A percentile compares a stretch with the other conserved stretches of the same genome.
These are phyloP conservation scores for Plasmodium gonderi DNA, from an alignment of 169 alveolate species.

Conservation along the genomic window DNA sequence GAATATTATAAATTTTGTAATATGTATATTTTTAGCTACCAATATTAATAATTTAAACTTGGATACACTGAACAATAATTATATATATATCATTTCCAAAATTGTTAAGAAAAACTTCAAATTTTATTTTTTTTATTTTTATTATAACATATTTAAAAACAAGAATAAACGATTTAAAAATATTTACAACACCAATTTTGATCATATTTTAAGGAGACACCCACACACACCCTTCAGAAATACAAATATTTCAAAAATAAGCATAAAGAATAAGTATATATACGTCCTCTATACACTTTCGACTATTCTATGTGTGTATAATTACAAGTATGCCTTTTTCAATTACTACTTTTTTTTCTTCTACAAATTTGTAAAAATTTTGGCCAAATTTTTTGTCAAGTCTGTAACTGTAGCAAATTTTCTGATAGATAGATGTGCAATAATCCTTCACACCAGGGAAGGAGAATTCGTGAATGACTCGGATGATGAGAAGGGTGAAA, in stretches of 20 bases:
- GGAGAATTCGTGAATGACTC: neutral
- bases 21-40: conserved; percentile 34
- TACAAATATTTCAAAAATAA: neutral
- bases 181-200: conserved; percentile 15
- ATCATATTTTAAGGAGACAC: conserved; percentile 9
- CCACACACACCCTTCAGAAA: neutral
- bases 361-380: conserved; percentile 34
- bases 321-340: conserved; percentile 51
- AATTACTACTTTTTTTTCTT: conserved; percentile 53
- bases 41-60: conserved; percentile 40
- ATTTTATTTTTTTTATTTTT: conserved; percentile 54
- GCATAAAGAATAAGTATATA: conserved; percentile 43
- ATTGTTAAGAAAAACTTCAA: conserved; percentile 53
- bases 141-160: conserved; percentile 46
- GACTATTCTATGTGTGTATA: conserved; percentile 29
- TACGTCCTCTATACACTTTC: conserved; percentile 51
- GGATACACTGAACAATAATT: conserved; percentile 36
- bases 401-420: neutral
- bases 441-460: neutral
- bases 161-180: conserved; percentile 42
- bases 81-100: conserved; percentile 37
- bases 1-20: conserved; percentile 23
- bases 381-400: conserved; percentile 22
- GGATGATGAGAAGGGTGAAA: neutral
- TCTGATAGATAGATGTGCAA: neutral